Conservation (phyloP, 2,329 filamentous ascomycete species). For the Pseudogymnoascus sp. region DNA sequence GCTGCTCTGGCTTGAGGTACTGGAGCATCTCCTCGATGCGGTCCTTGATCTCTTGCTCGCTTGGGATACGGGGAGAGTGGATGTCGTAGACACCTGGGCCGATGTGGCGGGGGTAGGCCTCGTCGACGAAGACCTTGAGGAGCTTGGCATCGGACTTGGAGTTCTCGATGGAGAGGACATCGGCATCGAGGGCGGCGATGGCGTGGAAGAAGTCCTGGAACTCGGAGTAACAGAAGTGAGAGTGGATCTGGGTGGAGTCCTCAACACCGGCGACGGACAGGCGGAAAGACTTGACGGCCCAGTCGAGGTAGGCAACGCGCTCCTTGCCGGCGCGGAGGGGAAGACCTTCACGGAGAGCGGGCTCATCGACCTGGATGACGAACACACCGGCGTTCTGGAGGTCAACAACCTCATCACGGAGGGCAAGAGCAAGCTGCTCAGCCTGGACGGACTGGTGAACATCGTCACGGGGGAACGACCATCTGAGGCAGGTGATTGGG, state of each 20-base stretch:
- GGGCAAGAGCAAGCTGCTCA: constrained; percentile 95
- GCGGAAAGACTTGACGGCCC: constrained; percentile 98
- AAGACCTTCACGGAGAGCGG: constrained; percentile 97
- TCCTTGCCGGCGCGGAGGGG: constrained; percentile 90
- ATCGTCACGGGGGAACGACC: constrained; percentile 99
- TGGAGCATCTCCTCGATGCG: constrained; percentile 96
- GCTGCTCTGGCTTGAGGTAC: constrained; percentile 95
- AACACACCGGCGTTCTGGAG: constrained; percentile 94
- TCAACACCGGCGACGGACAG: constrained; percentile 88
- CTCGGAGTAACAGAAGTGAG: constrained; percentile 99
- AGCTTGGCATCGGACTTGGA: constrained; percentile 99
- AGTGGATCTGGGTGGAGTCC: constrained; percentile 98
- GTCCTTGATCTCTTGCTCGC: constrained; percentile 97
- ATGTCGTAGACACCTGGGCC: constrained; percentile 99
- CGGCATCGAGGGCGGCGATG: constrained; percentile 94
- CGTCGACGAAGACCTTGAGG: constrained; percentile 95
- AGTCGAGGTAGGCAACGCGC: constrained; percentile 92
- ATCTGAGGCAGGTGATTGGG: constrained; percentile 95
- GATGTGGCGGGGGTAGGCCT: constrained; percentile 95
- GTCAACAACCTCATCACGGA: constrained; percentile 97
- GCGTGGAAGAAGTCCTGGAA: constrained; percentile 99
- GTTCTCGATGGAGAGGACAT: constrained; percentile 99
- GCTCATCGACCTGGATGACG: constrained; percentile 99
- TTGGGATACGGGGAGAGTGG: constrained; percentile 95
- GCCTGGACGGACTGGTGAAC: constrained; percentile 99